Percentiles rank a stretch among this genome's conserved stretches.
Evolutionary conservation across 1,284 basidiomycete species (phyloP).

Genomic region (Farysia itapuensis): DNA sequence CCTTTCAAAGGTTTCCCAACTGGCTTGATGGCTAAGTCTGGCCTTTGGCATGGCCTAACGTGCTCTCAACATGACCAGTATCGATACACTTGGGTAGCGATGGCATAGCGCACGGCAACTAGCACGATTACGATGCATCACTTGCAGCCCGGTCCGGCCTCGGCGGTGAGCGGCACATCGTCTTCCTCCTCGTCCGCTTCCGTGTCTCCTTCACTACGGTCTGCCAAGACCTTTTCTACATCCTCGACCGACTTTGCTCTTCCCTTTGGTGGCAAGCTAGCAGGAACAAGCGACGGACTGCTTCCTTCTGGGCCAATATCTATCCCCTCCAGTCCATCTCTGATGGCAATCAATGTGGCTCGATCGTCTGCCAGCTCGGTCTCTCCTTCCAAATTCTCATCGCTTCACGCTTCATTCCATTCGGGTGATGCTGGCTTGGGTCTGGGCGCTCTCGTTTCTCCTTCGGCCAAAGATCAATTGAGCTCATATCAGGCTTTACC

Average conservation of each 20-base stretch:
- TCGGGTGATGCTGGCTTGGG: slow-evolving; percentile 8
- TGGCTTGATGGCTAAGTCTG: too few relatives aligned
- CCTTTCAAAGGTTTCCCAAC: too few relatives aligned
- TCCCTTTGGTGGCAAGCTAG: slow-evolving; percentile 3
- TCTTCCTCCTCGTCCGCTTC: neutral
- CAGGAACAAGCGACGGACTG: slow-evolving; percentile 1
- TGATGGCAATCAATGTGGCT: neutral
- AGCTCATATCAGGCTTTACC: slow-evolving; percentile 3
- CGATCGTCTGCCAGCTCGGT: neutral
- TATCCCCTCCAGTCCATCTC: slow-evolving; percentile 20
- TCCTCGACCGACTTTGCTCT: slow-evolving; percentile 38
- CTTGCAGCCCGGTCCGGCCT: neutral
- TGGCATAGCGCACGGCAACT: too few relatives aligned
- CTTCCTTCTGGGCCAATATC: slow-evolving; percentile 11
- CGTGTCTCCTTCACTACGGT: neutral
- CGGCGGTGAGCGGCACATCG: neutral
- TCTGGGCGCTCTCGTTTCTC: slow-evolving; percentile 17
- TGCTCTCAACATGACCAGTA: too few relatives aligned
- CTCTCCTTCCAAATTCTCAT: neutral
- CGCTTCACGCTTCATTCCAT: neutral
- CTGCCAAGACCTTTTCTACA: slow-evolving; percentile 10
- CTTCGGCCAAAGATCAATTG: slow-evolving; percentile 13
- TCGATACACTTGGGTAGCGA: too few relatives aligned
- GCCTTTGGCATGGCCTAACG: too few relatives aligned
- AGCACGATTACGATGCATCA: neutral